These are phyloP conservation scores for Sarocladium oryzae DNA, from an alignment of 2,329 filamentous ascomycete species.

Conservation along the genomic window DNA sequence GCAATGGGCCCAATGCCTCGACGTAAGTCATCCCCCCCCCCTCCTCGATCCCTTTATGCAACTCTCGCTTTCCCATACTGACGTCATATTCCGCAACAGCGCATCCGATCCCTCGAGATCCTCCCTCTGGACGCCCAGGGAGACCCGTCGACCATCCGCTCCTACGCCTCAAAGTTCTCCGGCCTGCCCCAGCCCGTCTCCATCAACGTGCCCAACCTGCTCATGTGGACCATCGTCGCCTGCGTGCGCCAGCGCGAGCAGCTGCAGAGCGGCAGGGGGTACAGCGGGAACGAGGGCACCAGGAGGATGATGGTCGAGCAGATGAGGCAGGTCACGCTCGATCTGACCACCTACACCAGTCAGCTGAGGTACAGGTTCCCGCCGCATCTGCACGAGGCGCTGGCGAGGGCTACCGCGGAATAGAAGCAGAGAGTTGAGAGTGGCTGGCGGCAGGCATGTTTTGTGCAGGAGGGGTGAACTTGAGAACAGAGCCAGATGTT, in stretches of 20 bases:
- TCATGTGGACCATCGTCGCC: constrained; percentile 89
- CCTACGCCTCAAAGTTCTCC: constrained; percentile 74
- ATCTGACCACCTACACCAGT: constrained; percentile 89
- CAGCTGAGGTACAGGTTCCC: constrained; percentile 88
- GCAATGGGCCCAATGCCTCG: constrained; percentile 51
- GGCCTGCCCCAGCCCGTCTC: constrained; percentile 73
- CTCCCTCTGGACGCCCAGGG: constrained; percentile 71
- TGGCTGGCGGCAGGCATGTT: too few relatives aligned
- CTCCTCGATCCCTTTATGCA: background rate
- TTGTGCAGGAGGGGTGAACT: too few relatives aligned
- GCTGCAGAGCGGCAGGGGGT: constrained; percentile 58
- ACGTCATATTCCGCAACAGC: constrained; percentile 37
- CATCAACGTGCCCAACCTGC: constrained; percentile 80
- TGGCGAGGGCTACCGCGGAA: constrained; percentile 75
- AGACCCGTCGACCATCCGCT: constrained; percentile 72
- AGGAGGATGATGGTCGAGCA: constrained; percentile 59
- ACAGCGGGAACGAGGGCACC: constrained; percentile 64
- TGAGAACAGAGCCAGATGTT: too few relatives aligned
- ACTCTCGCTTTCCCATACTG: constrained; percentile 11
- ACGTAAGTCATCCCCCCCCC: constrained; percentile 49
- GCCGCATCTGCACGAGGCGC: constrained; percentile 77
- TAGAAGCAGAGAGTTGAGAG: constrained; percentile 19
- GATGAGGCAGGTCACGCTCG: constrained; percentile 74
- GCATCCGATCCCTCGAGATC: constrained; percentile 68
- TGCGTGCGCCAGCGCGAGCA: constrained; percentile 73